Base-by-base conservation (phyloP, 768 basidiomycete genomes). In the Artomyces pyxidatus region DNA sequence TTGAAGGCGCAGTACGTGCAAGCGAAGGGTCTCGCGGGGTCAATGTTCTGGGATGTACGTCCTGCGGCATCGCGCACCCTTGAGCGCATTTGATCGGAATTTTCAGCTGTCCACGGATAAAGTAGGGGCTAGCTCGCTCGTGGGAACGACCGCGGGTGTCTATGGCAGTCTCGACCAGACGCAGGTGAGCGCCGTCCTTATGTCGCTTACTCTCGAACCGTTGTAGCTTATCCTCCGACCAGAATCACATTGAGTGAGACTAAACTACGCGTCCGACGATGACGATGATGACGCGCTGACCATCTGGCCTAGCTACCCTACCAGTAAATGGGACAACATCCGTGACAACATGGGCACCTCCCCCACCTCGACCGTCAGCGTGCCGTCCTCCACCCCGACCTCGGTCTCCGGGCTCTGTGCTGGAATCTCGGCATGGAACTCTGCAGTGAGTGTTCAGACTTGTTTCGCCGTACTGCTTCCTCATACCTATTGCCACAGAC, bases 271-370 rank as follows among this genome's bases (percentile, higher is more conserved):
- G 28, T 26, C 30, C 42, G 4, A 37, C 1, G 37, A 11, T 8
- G 27, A 9, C 9, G 8, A 27, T 27, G 25, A 27, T 51, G 16
- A 25, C 10, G 8, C 14, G 37, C 25, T 42, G 23, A 14, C 27
- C 27, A 22, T 43, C 7, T n/a, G n/a, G 4, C 38, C 23, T 53
- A 83, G 80, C 59, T 85, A 69, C 65, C 83, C 83, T 6, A 68
- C 76, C 58, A 83, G 81, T 65, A 78, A 80, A 57, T 88, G 78
- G 76, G 78, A 80, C 62, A 86, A 86, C 62, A 74, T 86, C 56
- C 72, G 73, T 22, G 75, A 65, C 61, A 82, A 82, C 64, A 83
- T 86, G 75, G 75, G 71, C 19, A 50, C 52, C 43, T 52, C 54
- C 10, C 56, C 59, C 14, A 52, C 52, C 16, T 25, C 45, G 16